These are phyloP conservation scores for Prunus davidiana DNA, from an alignment of 306 rosid species.

Conservation along the genomic window DNA sequence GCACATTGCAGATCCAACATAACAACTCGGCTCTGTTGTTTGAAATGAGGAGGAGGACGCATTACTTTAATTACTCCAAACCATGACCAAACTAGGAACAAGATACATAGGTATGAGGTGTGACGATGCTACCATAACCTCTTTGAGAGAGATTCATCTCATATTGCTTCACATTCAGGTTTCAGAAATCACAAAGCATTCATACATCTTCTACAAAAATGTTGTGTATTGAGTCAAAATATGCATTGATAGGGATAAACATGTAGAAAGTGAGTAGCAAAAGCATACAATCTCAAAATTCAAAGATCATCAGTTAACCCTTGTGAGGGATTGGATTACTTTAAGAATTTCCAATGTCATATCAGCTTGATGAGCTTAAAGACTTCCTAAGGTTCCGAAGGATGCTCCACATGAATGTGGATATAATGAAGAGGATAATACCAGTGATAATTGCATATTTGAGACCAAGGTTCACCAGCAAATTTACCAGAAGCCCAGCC, in stretches of 20 bases:
- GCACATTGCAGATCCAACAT: neutral
- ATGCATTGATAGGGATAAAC: neutral
- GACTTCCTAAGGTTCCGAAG: constrained; percentile 56
- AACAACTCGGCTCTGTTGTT: neutral
- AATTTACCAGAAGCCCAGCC: constrained; percentile 85
- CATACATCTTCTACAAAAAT: neutral
- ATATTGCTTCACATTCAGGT: neutral
- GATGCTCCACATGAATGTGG: constrained; percentile 90
- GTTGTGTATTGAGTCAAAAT: neutral
- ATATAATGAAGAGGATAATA: constrained; percentile 67
- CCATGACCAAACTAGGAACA: neutral
- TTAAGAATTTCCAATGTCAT: neutral
- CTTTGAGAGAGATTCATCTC: neutral
- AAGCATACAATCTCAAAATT: neutral
- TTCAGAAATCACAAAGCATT: neutral
- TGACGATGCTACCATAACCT: neutral
- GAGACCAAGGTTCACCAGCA: constrained; percentile 88
- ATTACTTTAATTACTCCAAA: neutral
- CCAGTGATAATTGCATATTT: constrained; percentile 73
- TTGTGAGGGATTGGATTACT: no score
- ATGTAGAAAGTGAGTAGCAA: neutral
- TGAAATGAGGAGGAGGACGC: neutral
- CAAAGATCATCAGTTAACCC: neutral
- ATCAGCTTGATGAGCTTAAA: constrained; percentile 39
- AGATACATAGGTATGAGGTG: neutral